Evolutionary conservation across 805 yeast genomes (phyloP), one percentile per base, ranked within the genome.

Genomic region (Candida maris): DNA sequence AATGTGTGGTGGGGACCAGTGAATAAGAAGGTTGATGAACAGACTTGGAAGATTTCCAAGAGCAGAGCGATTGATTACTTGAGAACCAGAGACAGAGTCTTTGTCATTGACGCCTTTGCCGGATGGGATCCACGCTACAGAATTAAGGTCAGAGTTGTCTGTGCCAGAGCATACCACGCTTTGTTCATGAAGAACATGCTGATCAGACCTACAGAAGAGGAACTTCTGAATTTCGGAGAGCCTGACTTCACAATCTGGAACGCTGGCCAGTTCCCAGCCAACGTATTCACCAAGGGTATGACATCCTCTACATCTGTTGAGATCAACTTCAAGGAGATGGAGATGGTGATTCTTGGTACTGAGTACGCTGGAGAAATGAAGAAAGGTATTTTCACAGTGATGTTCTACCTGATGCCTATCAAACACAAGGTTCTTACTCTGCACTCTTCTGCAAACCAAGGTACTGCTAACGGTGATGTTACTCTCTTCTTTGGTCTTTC

Each of bases 321-420:
- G 68, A 88, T 91, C 61, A 91, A 91, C 70, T 91, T 91, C 76
- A 85, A 88, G 70, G 87, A 78, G 51, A 89, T 89, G 96, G 98
- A 93, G 72, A 91, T 93, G 98, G 88, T 91, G 47, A 93, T 91
- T 58, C 75, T 93, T 54, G 98, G 98, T 68, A 91, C 97, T 30
- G 98, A 91, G 73, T 91, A 91, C 61, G 98, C 98, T 37, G 98
- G 98, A 58, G 98, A 91, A 74, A 91, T 91, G 98, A 91, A 91
- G 75, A 91, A 91, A 74, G 98, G 98, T 71, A 88, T 91, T 57
- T 88, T 91, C 77, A 88, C 97, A 16, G 97, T 91, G 44, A 91
- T 91, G 98, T 91, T 93, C 71, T 91, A 91, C 75, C 74, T 93
- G 65, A 89, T 89, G 97, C 98, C 98, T 39, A 81, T 93, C 52